phyloP scores from a whole-genome alignment of 2,329 filamentous ascomycete species.

The Diaporthe citri region DNA sequence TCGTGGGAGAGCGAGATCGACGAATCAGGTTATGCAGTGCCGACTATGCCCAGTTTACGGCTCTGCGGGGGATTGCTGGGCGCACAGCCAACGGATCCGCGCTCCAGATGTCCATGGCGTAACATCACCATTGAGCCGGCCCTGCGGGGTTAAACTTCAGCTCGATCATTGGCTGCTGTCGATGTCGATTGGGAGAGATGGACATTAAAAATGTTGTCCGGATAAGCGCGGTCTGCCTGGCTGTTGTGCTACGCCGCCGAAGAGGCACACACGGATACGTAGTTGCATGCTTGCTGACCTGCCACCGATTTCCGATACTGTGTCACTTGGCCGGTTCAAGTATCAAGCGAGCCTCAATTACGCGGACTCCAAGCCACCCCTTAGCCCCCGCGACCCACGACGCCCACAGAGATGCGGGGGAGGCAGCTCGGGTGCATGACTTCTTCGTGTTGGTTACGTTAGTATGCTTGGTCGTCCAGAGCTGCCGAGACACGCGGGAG shows the following conservation, averaged over 20 bases:
- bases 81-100: neutral
- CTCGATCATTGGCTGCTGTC: constrained; percentile 15
- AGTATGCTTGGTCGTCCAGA: constrained; percentile 9
- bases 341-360: constrained; percentile 27
- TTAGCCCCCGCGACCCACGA: constrained; percentile 23
- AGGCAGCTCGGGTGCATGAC: constrained; percentile 12
- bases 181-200: neutral
- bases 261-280: neutral
- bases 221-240: neutral
- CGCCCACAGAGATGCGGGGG: constrained; percentile 13
- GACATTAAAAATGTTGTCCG: neutral
- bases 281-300: neutral
- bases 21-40: constrained; percentile 34
- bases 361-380: constrained; percentile 28
- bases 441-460: constrained; percentile 16
- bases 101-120: constrained; percentile 20
- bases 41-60: neutral
- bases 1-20: constrained; percentile 17
- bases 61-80: constrained; percentile 25
- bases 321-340: constrained; percentile 13
- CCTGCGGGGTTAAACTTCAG: constrained; percentile 35
- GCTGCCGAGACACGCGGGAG: constrained; percentile 9
- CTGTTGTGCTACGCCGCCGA: neutral
- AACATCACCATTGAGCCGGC: constrained; percentile 18
- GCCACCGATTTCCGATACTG: constrained; percentile 22